Conservation (phyloP, 768 basidiomycete species). For the Pisolithus sp. region DNA sequence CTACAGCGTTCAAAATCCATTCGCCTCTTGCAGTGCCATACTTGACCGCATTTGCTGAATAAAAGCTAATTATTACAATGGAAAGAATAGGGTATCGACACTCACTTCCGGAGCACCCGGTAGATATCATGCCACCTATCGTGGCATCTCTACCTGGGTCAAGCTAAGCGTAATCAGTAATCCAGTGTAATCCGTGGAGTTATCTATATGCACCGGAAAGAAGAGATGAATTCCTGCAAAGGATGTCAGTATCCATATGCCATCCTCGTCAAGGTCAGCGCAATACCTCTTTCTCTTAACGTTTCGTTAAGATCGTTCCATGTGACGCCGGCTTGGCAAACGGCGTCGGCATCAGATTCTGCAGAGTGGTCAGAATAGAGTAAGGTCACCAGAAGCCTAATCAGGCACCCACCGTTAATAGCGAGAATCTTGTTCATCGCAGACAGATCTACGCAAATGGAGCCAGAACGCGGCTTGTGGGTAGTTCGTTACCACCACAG, state of each 20-base stretch:
- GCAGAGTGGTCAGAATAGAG: neutral
- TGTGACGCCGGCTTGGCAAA: conserved; percentile 65
- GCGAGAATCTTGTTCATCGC: conserved; percentile 55
- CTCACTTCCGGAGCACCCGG: conserved; percentile 74
- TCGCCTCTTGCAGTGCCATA: conserved; percentile 81
- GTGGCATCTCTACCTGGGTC: conserved; percentile 34
- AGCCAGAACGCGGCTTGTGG: conserved; percentile 28
- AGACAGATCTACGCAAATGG: conserved; percentile 55
- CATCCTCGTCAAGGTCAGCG: neutral
- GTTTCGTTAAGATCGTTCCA: conserved; percentile 71
- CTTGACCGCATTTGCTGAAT: conserved; percentile 60
- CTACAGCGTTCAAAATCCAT: conserved; percentile 72
- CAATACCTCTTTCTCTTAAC: conserved; percentile 47
- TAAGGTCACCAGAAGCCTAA: conserved; percentile 3
- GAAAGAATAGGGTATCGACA: conserved; percentile 9
- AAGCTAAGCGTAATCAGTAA: conserved; percentile 2
- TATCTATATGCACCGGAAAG: conserved; percentile 6
- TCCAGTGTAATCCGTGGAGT: neutral
- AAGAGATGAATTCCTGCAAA: conserved; percentile 11
- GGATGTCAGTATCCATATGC: neutral
- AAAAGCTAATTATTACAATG: neutral
- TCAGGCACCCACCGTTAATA: conserved; percentile 37
- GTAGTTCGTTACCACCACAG: neutral
- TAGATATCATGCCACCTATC: conserved; percentile 80
- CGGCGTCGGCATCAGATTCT: conserved; percentile 65